phyloP scores from a whole-genome alignment of 2,329 filamentous ascomycete species.

The Ascochyta lentis region DNA sequence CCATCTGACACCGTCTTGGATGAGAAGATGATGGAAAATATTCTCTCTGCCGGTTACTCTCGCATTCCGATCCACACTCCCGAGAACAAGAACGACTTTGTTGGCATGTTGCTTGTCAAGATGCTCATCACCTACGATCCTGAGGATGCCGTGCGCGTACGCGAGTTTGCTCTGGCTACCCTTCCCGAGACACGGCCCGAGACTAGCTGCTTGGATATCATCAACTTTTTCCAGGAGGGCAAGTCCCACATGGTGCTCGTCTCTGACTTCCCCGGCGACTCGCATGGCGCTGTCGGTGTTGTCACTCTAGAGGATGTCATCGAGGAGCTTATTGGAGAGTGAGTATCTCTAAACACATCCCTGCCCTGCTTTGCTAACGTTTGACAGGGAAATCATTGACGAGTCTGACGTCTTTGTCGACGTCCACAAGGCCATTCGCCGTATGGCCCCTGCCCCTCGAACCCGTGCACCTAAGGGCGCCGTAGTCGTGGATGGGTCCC shows the following conservation, averaged over 20 bases:
- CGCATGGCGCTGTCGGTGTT: constrained; percentile 88
- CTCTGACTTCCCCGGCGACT: constrained; percentile 87
- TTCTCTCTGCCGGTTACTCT: constrained; percentile 92
- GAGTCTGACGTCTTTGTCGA: constrained; percentile 98
- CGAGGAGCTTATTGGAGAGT: constrained; percentile 98
- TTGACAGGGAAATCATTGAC: constrained; percentile 87
- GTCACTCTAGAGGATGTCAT: constrained; percentile 98
- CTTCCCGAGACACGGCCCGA: constrained; percentile 93
- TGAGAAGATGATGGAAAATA: constrained; percentile 91
- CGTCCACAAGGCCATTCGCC: constrained; percentile 95
- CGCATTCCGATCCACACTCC: constrained; percentile 92
- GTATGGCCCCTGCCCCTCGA: constrained; percentile 83
- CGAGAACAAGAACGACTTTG: constrained; percentile 84
- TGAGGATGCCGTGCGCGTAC: constrained; percentile 84
- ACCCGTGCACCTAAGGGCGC: constrained; percentile 68
- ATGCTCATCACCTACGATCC: constrained; percentile 99
- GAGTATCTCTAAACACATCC: constrained; percentile 50
- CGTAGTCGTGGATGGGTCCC: constrained; percentile 55
- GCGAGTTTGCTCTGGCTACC: constrained; percentile 90
- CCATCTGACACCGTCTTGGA: constrained; percentile 93
- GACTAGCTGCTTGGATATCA: constrained; percentile 96
- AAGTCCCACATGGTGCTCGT: constrained; percentile 99
- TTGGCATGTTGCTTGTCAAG: constrained; percentile 98
- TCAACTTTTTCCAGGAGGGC: constrained; percentile 99
- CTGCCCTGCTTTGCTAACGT: constrained; percentile 12